Percentiles rank a stretch among this genome's conserved stretches.
phyloP scores from a whole-genome alignment of 352 stramenopile genomes.

The Globisporangium carolinianum region DNA sequence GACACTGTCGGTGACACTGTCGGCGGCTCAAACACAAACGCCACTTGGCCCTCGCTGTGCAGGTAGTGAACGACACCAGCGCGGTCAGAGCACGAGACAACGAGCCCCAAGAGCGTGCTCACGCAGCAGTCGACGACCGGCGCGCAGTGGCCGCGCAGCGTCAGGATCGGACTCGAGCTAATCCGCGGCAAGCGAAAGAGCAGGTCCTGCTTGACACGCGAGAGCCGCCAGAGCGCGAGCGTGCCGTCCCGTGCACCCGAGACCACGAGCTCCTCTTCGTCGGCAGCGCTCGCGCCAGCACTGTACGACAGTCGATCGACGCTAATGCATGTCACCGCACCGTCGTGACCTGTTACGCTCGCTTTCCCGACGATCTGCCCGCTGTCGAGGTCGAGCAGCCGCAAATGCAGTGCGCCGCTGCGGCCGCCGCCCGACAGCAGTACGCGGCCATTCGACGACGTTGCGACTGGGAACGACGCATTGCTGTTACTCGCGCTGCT shows the following conservation, averaged over 20 bases:
- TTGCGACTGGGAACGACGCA: constrained; percentile 43
- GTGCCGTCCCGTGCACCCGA: constrained; percentile 66
- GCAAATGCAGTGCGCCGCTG: constrained; percentile 69
- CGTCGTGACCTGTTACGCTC: constrained; percentile 69
- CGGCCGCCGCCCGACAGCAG: constrained; percentile 63
- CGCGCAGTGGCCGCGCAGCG: constrained; percentile 50
- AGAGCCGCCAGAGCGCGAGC: constrained; percentile 66
- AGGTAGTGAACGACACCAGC: constrained; percentile 66
- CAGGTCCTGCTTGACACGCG: constrained; percentile 60
- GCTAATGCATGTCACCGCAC: constrained; percentile 62
- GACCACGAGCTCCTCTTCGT: constrained; percentile 71
- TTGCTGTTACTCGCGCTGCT: neutral
- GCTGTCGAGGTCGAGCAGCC: constrained; percentile 74
- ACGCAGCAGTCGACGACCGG: constrained; percentile 54
- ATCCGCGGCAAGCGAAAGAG: constrained; percentile 69
- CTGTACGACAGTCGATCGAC: constrained; percentile 57
- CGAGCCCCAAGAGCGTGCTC: constrained; percentile 55
- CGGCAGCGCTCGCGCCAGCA: constrained; percentile 12
- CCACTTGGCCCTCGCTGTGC: constrained; percentile 63
- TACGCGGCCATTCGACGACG: constrained; percentile 68
- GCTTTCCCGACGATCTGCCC: constrained; percentile 77
- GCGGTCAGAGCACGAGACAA: constrained; percentile 48
- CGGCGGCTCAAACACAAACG: constrained; percentile 50
- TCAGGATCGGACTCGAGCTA: constrained; percentile 52
- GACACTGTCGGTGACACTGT: constrained; percentile 3